Percentiles rank a stretch among this genome's conserved stretches.
Conservation (phyloP, 23 red algal species). For the Gracilariopsis chorda region DNA sequence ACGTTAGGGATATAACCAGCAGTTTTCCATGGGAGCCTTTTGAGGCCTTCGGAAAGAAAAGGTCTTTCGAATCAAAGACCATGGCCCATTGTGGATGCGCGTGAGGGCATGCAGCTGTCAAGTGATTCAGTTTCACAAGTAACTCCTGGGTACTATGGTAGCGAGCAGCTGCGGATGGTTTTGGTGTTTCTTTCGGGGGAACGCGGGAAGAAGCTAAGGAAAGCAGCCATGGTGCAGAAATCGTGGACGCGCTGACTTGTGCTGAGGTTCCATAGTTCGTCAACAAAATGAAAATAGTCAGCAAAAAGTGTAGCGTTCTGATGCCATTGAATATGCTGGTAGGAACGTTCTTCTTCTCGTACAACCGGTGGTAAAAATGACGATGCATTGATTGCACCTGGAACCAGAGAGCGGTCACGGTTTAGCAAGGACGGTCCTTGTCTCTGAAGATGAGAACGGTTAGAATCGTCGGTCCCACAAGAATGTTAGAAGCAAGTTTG, state of each 20-base stretch:
- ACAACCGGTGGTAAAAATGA: too few relatives aligned
- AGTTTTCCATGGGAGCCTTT: background rate
- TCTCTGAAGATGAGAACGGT: too few relatives aligned
- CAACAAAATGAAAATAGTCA: too few relatives aligned
- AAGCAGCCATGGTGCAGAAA: background rate
- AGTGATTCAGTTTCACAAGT: constrained; percentile 15
- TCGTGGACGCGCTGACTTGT: background rate
- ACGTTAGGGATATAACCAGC: constrained; percentile 8
- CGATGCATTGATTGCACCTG: too few relatives aligned
- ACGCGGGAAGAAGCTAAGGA: background rate
- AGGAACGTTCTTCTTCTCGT: too few relatives aligned
- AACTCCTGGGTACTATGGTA: background rate
- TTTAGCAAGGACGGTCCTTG: too few relatives aligned
- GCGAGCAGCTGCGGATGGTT: too few relatives aligned
- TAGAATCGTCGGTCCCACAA: too few relatives aligned
- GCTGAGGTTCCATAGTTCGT: background rate
- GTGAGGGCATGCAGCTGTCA: background rate
- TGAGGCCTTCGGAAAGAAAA: background rate
- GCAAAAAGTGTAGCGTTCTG: too few relatives aligned
- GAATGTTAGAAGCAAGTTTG: too few relatives aligned
- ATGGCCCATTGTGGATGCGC: background rate
- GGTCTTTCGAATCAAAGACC: background rate
- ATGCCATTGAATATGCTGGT: too few relatives aligned
- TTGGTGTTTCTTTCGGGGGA: background rate
- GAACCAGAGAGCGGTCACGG: too few relatives aligned